Evolutionary conservation across 2,329 filamentous ascomycete genomes (phyloP), one percentile per base, ranked within the genome.

Genomic region (Microsporum audouinii): DNA sequence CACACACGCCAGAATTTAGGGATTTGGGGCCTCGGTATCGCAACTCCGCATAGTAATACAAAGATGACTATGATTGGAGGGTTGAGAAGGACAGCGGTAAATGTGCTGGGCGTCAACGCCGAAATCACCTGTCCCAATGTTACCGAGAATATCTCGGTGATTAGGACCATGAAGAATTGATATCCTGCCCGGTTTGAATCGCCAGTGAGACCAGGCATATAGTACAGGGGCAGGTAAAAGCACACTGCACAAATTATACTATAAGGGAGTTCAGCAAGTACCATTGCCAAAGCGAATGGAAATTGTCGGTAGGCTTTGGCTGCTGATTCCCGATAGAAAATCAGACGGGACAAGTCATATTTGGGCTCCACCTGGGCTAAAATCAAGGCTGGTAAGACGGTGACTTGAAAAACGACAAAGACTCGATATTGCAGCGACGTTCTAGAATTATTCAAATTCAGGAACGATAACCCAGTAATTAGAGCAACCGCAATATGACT

Each of bases 361-460:
- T 91, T 91, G 45, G 87, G 84, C 73, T 95, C 88, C 60, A 95
- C 87, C 69, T 95, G 89, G 0, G 86, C 84, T 61, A 95, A 84
- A 71, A 95, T 89, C 34, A 95, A 79, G 0, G 88, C 88, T 0
- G 90, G 89, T 31, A 96, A 80, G 27, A 95, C 88, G 0, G 89
- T 76, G 58, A 91, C 84, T 72, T 95, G 89, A 82, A 96, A 96
- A 72, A 94, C 88, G 73, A 92, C 84, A 73, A 96, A 96, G 64
- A 96, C 82, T 63, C 87, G 86, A 77, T 94, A 88, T 73, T 96
- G 91, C 3, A 96, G 80, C 1, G 87, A 88, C 0, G 86, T 77
- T 7, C 87, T 83, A 1, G 87, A 90, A 68, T 91, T 76, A 69
- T 92, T 85, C 6, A 95, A 82, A 63, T 89, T 82, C 56, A 95